Evolutionary conservation across 208 protist species (phyloP).

Genomic region (Acanthamoeba sp.): DNA sequence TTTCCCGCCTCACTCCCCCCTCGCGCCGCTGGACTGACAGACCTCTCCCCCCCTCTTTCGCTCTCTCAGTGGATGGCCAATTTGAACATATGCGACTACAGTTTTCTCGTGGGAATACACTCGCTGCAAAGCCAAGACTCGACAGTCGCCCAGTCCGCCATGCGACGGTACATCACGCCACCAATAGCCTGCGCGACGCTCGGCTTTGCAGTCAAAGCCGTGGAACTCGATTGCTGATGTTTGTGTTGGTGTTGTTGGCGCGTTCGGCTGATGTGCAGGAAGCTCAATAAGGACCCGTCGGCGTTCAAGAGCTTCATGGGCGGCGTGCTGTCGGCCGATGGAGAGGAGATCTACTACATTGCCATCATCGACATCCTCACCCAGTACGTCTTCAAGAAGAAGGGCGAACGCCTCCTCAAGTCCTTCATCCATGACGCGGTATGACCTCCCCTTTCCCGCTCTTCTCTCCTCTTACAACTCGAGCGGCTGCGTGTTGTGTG

Average conservation of each 20-base stretch:
- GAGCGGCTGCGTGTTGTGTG: not conserved
- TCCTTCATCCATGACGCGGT: conserved; percentile 70
- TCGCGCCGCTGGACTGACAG: not conserved
- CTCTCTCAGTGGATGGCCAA: conserved; percentile 72
- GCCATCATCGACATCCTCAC: conserved; percentile 73
- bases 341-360: conserved; percentile 72
- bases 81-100: conserved; percentile 72
- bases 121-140: conserved; percentile 16
- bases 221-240: too few relatives aligned
- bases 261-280: not conserved
- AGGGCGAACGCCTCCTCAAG: conserved; percentile 74
- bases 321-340: conserved; percentile 40
- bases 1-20: not conserved
- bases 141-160: not conserved
- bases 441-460: conserved; percentile 10
- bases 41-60: not conserved
- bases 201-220: not conserved
- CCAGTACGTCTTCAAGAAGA: conserved; percentile 75
- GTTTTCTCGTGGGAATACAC: conserved; percentile 74
- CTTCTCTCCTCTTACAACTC: not conserved
- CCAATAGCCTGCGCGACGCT: not conserved
- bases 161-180: not conserved
- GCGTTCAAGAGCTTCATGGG: conserved; percentile 66
- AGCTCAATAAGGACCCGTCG: conserved; percentile 46
- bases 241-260: not conserved